Evolutionary conservation across 257 asterid species (phyloP).

Genomic region (Solanum chmielewskii): DNA sequence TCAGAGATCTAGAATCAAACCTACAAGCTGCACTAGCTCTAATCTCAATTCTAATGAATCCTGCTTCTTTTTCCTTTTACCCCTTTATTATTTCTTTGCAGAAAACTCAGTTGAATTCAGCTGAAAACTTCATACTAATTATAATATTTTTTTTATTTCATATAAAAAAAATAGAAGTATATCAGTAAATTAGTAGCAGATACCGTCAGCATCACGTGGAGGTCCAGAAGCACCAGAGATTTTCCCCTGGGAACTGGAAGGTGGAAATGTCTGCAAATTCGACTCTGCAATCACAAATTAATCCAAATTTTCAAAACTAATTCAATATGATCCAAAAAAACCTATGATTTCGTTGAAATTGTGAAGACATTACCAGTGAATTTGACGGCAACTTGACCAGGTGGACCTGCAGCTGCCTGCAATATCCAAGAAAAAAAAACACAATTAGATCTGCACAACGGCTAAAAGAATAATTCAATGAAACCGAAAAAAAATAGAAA

Average conservation of each 20-base stretch:
- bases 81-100: not conserved
- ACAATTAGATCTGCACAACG: slow-evolving; percentile 10
- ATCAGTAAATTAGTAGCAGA: not conserved
- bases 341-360: not conserved
- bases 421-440: not conserved
- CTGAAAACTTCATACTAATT: not conserved
- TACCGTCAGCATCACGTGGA: slow-evolving; percentile 99
- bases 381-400: slow-evolving; percentile 61
- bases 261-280: slow-evolving; percentile 93
- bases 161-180: not conserved
- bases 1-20: not conserved
- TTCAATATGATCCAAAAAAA: not conserved
- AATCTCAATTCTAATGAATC: not conserved
- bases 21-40: not conserved
- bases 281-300: slow-evolving; percentile 44
- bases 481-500: not conserved
- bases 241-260: slow-evolving; percentile 75
- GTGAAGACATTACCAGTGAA: slow-evolving; percentile 39
- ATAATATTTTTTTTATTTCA: not conserved
- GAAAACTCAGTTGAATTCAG: not conserved
- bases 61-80: not conserved
- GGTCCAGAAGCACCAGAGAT: slow-evolving; percentile 70
- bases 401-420: slow-evolving; percentile 71
- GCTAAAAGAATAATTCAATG: not conserved
- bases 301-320: not conserved